These are phyloP conservation scores for Phytophthora macrochlamydospora DNA, from an alignment of 352 stramenopile species.

Conservation along the genomic window DNA sequence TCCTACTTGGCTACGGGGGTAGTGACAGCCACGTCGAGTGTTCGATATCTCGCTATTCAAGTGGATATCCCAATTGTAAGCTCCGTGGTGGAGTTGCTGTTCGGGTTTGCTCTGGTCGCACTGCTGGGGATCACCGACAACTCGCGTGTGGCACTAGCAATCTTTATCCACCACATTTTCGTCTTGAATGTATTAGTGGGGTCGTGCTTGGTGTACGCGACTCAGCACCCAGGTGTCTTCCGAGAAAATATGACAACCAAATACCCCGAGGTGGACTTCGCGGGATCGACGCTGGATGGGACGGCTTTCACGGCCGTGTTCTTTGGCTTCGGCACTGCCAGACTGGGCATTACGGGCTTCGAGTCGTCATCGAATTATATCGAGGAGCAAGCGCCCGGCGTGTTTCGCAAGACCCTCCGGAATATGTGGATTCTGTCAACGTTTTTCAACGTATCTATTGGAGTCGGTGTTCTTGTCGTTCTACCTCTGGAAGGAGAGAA, in stretches of 20 bases:
- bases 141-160: conserved; percentile 77
- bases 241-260: conserved; percentile 69
- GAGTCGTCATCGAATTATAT: conserved; percentile 92
- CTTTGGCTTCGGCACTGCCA: conserved; percentile 82
- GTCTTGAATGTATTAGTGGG: conserved; percentile 76
- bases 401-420: conserved; percentile 79
- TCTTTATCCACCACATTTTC: conserved; percentile 85
- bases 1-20: conserved; percentile 91
- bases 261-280: conserved; percentile 56
- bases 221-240: conserved; percentile 61
- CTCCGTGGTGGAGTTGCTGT: conserved; percentile 63
- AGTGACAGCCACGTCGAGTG: conserved; percentile 61
- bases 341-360: conserved; percentile 92
- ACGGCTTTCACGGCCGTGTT: conserved; percentile 70
- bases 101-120: conserved; percentile 84
- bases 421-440: conserved; percentile 90
- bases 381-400: conserved; percentile 84
- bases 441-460: conserved; percentile 68
- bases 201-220: conserved; percentile 55
- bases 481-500: too few species aligned
- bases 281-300: conserved; percentile 46
- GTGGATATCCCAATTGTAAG: conserved; percentile 44
- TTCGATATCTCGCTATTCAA: conserved; percentile 68
- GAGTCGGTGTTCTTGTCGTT: too few species aligned
- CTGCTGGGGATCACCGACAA: conserved; percentile 89